Evolutionary conservation across 495 filamentous ascomycete species (phyloP).

Genomic region (Xanthoparmelia taractica): DNA sequence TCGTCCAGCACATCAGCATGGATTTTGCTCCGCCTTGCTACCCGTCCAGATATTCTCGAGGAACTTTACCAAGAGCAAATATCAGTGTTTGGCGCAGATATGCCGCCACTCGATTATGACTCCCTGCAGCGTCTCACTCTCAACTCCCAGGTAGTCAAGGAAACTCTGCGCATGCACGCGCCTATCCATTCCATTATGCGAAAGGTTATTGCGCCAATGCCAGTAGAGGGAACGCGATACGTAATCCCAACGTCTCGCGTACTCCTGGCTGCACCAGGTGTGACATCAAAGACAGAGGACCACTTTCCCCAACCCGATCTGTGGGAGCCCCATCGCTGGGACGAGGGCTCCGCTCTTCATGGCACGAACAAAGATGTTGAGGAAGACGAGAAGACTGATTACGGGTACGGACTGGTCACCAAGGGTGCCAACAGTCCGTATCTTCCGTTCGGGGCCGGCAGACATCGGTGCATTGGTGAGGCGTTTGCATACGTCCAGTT

Average conservation of each 20-base stretch:
- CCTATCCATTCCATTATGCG: conserved; percentile 83
- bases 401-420: conserved; percentile 86
- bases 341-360: conserved; percentile 42
- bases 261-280: conserved; percentile 74
- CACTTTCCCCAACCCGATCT: conserved; percentile 73
- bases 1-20: conserved; percentile 73
- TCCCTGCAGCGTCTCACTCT: conserved; percentile 62
- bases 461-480: conserved; percentile 94
- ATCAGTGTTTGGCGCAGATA: conserved; percentile 50
- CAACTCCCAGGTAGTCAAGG: conserved; percentile 64
- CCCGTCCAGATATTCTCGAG: conserved; percentile 62
- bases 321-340: conserved; percentile 92
- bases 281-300: conserved; percentile 56
- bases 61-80: conserved; percentile 71
- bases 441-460: conserved; percentile 87
- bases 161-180: conserved; percentile 71
- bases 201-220: conserved; percentile 71
- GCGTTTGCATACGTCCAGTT: conserved; percentile 95
- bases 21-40: conserved; percentile 73
- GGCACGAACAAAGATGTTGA: conserved; percentile 41
- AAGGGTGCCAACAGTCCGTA: conserved; percentile 85
- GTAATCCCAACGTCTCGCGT: conserved; percentile 67
- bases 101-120: conserved; percentile 57
- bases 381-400: conserved; percentile 76
- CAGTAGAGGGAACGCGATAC: conserved; percentile 68